Evolutionary conservation across 805 yeast genomes (phyloP).

Genomic region (Saccharomycopsis sp.): DNA sequence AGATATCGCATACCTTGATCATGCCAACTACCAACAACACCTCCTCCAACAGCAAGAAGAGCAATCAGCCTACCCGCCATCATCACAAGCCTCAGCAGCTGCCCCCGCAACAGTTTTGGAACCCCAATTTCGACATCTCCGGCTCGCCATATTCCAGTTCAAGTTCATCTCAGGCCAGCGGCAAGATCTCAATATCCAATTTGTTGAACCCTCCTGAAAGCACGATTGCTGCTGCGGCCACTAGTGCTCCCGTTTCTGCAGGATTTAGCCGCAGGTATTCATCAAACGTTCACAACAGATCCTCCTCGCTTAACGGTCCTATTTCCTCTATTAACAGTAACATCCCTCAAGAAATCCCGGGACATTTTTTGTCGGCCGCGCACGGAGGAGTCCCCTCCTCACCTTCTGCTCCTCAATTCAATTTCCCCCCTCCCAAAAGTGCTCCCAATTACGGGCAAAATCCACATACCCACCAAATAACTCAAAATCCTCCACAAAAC

Average conservation of each 20-base stretch:
- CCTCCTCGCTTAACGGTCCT: neutral
- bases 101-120: constrained; percentile 1
- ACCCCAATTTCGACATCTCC: neutral
- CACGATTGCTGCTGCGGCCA: neutral
- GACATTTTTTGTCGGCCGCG: neutral
- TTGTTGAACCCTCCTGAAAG: constrained; percentile 24
- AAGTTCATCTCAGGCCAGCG: neutral
- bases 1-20: neutral
- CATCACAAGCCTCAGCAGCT: neutral
- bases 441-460: neutral
- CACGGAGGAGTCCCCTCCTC: neutral
- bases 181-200: constrained; percentile 23
- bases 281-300: neutral
- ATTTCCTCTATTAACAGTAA: neutral
- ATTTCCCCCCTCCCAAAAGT: neutral
- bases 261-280: neutral
- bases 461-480: neutral
- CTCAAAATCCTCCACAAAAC: neutral
- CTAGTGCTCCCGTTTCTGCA: neutral
- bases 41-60: neutral
- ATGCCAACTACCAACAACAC: neutral
- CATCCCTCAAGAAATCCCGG: neutral
- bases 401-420: neutral
- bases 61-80: neutral
- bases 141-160: neutral